Evolutionary conservation across 306 rosid genomes (phyloP).

Genomic region (Heteromeles arbutifolia): DNA sequence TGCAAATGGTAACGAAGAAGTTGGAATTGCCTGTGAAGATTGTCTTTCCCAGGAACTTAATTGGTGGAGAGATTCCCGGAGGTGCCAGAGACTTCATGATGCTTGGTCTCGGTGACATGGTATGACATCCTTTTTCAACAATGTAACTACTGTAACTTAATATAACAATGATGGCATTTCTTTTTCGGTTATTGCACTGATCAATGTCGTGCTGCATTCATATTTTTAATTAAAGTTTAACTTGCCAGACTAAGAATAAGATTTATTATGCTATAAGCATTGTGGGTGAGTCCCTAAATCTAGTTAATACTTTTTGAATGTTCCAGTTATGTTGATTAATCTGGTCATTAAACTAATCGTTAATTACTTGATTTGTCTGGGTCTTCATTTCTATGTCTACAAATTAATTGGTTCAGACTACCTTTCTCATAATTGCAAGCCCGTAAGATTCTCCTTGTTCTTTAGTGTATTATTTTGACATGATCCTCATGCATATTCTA

Average conservation of each 20-base stretch:
- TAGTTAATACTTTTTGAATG: neutral
- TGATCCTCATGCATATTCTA: neutral
- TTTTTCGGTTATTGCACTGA: neutral
- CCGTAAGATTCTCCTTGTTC: neutral
- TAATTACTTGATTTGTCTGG: neutral
- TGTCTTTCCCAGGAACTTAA: conserved; percentile 86
- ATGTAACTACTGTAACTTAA: conserved; percentile 2
- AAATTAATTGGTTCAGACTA: neutral
- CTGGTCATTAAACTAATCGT: neutral
- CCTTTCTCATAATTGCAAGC: neutral
- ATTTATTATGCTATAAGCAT: neutral
- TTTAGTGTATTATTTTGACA: neutral
- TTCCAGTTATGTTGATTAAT: neutral
- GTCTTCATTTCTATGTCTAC: neutral
- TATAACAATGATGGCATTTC: conserved; percentile 5
- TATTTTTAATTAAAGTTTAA: neutral
- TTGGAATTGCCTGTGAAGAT: conserved; percentile 98
- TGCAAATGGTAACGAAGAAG: conserved; percentile 87
- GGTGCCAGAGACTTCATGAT: conserved; percentile 86
- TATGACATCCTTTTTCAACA: conserved; percentile 28
- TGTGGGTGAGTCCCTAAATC: neutral
- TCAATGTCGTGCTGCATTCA: neutral
- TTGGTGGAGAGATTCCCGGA: conserved; percentile 73
- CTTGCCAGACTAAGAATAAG: neutral
- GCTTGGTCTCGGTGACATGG: conserved; percentile 99